Conservation (phyloP, 805 yeast genomes). For the Wickerhamomyces sydowiorum region DNA sequence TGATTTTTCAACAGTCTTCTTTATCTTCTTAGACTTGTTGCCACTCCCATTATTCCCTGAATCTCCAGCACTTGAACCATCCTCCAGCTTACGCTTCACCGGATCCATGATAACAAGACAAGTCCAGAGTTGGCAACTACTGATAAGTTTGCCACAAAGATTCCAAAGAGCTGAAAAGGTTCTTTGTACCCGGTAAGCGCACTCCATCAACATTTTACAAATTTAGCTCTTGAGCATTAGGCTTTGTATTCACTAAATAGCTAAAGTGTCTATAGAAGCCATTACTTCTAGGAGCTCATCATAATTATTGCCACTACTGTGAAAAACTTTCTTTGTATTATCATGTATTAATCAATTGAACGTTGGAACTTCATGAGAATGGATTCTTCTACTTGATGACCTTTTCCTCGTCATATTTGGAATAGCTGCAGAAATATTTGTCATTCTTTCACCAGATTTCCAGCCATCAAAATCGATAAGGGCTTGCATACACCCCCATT, state of each 20-base stretch:
- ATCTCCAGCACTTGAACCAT: no score
- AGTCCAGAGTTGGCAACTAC: background rate
- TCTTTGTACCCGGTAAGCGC: no score
- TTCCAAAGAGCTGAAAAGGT: no score
- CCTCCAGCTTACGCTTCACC: background rate
- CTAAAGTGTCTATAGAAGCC: no score
- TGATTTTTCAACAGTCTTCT: background rate
- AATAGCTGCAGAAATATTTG: constrained; percentile 27
- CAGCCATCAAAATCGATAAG: constrained; percentile 93
- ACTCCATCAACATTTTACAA: no score
- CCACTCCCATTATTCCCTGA: background rate
- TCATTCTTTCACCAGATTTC: constrained; percentile 46
- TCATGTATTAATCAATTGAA: background rate
- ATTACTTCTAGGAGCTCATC: no score
- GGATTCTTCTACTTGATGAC: constrained; percentile 4
- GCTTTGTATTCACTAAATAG: no score
- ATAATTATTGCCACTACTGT: no score
- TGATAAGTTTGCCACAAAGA: background rate
- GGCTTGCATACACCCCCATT: constrained; percentile 99
- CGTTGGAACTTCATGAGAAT: background rate
- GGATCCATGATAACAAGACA: background rate
- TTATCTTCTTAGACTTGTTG: background rate
- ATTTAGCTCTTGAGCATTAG: no score
- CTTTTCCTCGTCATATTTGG: constrained; percentile 18
- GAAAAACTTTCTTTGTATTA: background rate